These are phyloP conservation scores for Lineolata rhizophorae DNA, from an alignment of 495 filamentous ascomycete genomes.

Conservation along the genomic window DNA sequence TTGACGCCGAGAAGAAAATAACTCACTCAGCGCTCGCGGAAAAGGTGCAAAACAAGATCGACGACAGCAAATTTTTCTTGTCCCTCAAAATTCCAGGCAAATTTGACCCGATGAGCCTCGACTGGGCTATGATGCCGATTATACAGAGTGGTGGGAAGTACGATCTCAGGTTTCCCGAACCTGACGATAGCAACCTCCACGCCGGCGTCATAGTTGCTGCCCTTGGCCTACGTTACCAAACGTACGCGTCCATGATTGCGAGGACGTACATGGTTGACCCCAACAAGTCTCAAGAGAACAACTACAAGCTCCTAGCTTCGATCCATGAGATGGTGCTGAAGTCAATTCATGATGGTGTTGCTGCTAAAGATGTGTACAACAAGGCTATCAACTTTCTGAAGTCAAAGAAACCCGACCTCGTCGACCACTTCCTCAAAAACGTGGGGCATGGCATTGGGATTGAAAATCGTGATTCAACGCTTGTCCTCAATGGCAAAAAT, in stretches of 20 bases:
- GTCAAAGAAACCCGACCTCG: slow-evolving; percentile 79
- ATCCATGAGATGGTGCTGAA: slow-evolving; percentile 76
- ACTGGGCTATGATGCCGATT: slow-evolving; percentile 82
- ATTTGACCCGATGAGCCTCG: slow-evolving; percentile 77
- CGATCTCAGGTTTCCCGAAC: slow-evolving; percentile 57
- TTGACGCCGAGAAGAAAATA: slow-evolving; percentile 92
- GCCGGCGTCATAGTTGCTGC: slow-evolving; percentile 79
- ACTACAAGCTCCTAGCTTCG: slow-evolving; percentile 76
- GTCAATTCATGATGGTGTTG: slow-evolving; percentile 69
- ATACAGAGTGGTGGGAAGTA: slow-evolving; percentile 92
- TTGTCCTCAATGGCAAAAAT: slow-evolving; percentile 72
- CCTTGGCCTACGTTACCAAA: slow-evolving; percentile 83
- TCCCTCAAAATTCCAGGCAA: slow-evolving; percentile 64
- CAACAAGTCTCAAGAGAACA: slow-evolving; percentile 79
- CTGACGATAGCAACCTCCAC: slow-evolving; percentile 69
- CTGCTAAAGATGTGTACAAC: slow-evolving; percentile 74
- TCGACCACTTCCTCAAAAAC: slow-evolving; percentile 78
- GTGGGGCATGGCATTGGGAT: slow-evolving; percentile 83
- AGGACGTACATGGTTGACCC: slow-evolving; percentile 93
- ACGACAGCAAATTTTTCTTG: slow-evolving; percentile 81
- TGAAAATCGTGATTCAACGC: slow-evolving; percentile 61
- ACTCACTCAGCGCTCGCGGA: slow-evolving; percentile 64
- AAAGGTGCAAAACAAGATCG: slow-evolving; percentile 75
- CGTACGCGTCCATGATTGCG: slow-evolving; percentile 74
- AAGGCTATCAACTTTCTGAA: slow-evolving; percentile 62